A percentile compares a stretch with the other conserved stretches of the same genome.
Evolutionary conservation across 371 early-diverging fungal species (phyloP).

Genomic region (Cokeromyces recurvatus): DNA sequence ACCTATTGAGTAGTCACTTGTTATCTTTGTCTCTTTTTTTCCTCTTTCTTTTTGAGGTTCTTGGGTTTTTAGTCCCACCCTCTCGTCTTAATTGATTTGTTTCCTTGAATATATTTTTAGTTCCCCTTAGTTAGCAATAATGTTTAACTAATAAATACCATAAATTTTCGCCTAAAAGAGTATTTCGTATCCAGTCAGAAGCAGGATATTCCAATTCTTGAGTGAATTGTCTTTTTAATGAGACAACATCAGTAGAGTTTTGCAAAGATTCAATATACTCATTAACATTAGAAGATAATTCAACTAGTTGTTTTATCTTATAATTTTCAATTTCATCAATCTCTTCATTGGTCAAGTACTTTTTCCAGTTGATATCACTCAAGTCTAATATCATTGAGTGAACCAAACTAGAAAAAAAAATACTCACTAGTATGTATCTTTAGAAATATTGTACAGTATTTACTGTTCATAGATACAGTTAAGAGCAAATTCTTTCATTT

Average conservation of each 20-base stretch:
- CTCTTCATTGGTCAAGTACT: slow-evolving; percentile 9
- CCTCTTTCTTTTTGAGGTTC: too few species aligned
- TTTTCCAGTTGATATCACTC: slow-evolving; percentile 8
- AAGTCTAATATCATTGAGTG: slow-evolving; percentile 12
- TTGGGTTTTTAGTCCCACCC: too few species aligned
- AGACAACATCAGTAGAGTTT: slow-evolving; percentile 1
- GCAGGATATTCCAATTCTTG: slow-evolving; percentile 5
- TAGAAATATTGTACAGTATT: too few species aligned
- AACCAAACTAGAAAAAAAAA: slow-evolving; percentile 10
- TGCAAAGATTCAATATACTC: slow-evolving; percentile 5
- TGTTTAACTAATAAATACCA: too few species aligned
- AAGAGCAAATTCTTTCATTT: not conserved
- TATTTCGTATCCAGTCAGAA: not conserved
- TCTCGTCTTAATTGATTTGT: too few species aligned
- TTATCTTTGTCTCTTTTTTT: too few species aligned
- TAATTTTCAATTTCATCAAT: slow-evolving; percentile 5
- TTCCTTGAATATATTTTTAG: too few species aligned
- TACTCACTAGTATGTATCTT: slow-evolving; percentile 5
- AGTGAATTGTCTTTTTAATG: slow-evolving; percentile 4
- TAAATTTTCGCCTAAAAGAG: too few species aligned
- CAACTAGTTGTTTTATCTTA: slow-evolving; percentile 3
- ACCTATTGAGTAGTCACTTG: too few species aligned
- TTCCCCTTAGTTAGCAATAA: too few species aligned
- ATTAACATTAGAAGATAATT: not conserved
- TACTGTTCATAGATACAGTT: slow-evolving; percentile 10